Conservation (phyloP, 106 monocot genomes). For the Ottelia alismoides region DNA sequence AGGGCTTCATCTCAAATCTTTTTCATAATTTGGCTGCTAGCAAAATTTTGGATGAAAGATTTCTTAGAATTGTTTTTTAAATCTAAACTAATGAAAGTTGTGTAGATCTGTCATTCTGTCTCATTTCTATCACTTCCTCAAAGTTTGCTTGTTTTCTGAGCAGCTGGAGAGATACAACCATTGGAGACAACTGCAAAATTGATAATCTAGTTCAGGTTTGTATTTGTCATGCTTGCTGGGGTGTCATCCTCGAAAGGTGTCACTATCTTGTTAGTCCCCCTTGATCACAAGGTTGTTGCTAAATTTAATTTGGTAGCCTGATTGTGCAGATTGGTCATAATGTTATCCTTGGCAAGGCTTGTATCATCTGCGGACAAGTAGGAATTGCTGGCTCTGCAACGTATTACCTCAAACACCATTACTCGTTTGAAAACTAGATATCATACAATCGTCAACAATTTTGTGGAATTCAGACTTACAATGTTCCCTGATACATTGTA, state of each 20-base stretch:
- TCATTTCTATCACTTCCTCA: no score
- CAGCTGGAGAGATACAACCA: slow-evolving; percentile 92
- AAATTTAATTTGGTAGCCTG: not conserved
- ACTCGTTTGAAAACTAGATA: not conserved
- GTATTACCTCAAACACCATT: slow-evolving; percentile 30
- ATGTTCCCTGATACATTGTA: slow-evolving; percentile 6
- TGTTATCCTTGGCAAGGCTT: slow-evolving; percentile 73
- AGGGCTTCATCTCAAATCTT: no score
- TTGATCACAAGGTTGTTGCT: not conserved
- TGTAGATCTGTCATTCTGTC: no score
- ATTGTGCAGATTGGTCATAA: slow-evolving; percentile 89
- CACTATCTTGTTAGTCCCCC: no score
- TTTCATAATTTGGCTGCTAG: no score
- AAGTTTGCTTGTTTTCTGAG: slow-evolving; percentile 11
- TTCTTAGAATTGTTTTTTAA: no score
- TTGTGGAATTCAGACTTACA: not conserved
- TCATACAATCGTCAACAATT: not conserved
- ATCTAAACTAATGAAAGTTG: no score
- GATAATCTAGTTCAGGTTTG: slow-evolving; percentile 93
- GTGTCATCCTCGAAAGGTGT: no score
- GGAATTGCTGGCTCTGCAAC: slow-evolving; percentile 96
- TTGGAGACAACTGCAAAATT: slow-evolving; percentile 85
- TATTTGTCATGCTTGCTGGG: not conserved
- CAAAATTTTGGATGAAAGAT: no score
- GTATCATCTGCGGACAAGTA: slow-evolving; percentile 94